Evolutionary conservation across 495 filamentous ascomycete species (phyloP).

Genomic region (Penicillium steckii): DNA sequence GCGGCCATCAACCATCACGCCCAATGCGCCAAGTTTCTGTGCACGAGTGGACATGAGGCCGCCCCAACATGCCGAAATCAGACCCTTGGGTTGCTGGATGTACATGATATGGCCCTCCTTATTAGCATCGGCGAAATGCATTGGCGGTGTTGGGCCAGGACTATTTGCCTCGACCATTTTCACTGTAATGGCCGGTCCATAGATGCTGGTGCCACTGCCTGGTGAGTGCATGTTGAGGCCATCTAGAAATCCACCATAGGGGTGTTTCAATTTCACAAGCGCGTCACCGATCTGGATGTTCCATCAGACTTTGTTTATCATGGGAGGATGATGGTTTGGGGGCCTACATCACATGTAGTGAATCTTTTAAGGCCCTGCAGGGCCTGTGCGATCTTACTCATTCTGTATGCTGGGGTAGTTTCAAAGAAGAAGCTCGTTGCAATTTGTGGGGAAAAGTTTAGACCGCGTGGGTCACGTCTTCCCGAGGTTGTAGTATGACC

Average conservation of each 20-base stretch:
- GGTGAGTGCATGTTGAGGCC: conserved; percentile 20
- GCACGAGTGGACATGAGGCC: conserved; percentile 19
- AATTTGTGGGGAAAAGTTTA: not conserved
- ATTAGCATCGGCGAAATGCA: conserved; percentile 21
- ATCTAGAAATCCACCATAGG: conserved; percentile 23
- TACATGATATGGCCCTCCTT: conserved; percentile 22
- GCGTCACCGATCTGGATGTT: conserved; percentile 28
- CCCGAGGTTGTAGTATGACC: too few relatives aligned
- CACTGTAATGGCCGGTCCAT: conserved; percentile 24
- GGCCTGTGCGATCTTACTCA: not conserved
- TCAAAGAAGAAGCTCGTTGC: not conserved
- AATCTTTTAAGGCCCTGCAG: conserved; percentile 9
- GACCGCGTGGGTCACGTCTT: not conserved
- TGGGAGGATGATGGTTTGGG: not conserved
- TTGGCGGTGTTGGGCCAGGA: conserved; percentile 13
- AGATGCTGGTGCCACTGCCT: conserved; percentile 13
- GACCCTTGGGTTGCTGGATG: conserved; percentile 19
- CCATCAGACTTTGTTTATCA: not conserved
- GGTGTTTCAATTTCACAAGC: conserved; percentile 28
- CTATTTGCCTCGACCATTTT: conserved; percentile 29
- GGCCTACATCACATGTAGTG: conserved; percentile 21
- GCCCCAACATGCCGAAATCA: conserved; percentile 18
- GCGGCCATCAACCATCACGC: conserved; percentile 13
- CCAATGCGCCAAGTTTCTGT: conserved; percentile 11
- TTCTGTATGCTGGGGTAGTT: not conserved